Evolutionary conservation across 441 rosid genomes (phyloP), one percentile per base, ranked within the genome.

Genomic region (Mallotus repandus): DNA sequence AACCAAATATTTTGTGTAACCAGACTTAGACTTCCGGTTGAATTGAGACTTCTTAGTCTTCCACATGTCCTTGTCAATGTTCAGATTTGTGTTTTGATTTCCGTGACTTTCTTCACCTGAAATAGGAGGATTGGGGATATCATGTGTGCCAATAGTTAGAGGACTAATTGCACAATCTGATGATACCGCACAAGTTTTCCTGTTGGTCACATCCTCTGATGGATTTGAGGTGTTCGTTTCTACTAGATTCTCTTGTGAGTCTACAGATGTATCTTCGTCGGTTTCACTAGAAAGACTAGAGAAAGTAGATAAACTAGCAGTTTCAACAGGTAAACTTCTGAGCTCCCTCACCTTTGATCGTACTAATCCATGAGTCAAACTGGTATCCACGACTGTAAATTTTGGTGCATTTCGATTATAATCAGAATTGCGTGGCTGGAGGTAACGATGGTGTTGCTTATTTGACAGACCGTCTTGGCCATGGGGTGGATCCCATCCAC

Each of bases 301-400:
- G 19, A 81, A 75, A 63, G 65, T 70, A 63, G 72, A 76, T n/a
- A 82, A 63, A 69, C 71, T 62, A 48, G 72, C 22, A 43, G 69
- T 70, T 81, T 78, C 90, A 69, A 71, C 71, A 18, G 91, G 92
- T 79, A 93, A 85, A 79, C 84, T 80, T 77, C 85, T 87, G 35
- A 86, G 79, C 73, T 84, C 91, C 77, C 87, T 84, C 79, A 87
- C 76, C 78, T 50, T 82, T 21, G 72, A 68, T 73, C 62, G 66
- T 77, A 70, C 84, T 29, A 62, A 72, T 66, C 82, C 82, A 68
- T 66, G 45, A n/a, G 77, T 74, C 77, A 73, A 77, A 81, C 96
- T 89, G 54, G 94, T 83, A 75, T 91, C 98, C 68, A 91, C 89
- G 63, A 89, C 68, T 9, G 90, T 87, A 81, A 88, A 91, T 85